These are phyloP conservation scores for Ogataea ramenticola DNA, from an alignment of 805 yeast genomes.

Conservation along the genomic window DNA sequence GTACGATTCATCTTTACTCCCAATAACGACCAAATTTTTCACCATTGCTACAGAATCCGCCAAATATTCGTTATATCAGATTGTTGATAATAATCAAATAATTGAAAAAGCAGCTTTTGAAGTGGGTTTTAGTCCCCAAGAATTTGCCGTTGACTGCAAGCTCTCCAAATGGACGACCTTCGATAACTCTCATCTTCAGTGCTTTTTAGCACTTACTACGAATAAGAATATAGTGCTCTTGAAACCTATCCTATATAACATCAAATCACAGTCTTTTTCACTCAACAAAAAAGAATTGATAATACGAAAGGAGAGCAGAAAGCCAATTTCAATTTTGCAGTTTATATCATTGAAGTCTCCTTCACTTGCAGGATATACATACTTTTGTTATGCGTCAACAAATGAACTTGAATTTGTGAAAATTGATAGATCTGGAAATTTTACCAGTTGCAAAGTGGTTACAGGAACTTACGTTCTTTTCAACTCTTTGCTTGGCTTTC, in stretches of 20 bases:
- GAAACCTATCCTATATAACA: neutral
- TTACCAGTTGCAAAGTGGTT: neutral
- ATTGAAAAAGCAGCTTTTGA: neutral
- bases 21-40: slow-evolving; percentile 4
- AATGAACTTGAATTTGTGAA: slow-evolving; percentile 2
- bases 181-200: neutral
- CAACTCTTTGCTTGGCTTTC: slow-evolving; percentile 8
- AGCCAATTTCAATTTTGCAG: neutral
- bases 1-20: slow-evolving; percentile 8
- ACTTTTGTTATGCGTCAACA: neutral
- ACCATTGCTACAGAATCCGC: slow-evolving; percentile 5
- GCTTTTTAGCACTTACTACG: neutral
- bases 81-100: neutral
- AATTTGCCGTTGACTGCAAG: neutral
- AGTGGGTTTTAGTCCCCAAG: neutral
- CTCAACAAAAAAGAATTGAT: neutral
- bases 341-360: neutral
- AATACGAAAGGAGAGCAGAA: neutral
- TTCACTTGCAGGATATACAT: neutral
- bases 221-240: neutral
- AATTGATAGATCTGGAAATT: slow-evolving; percentile 1
- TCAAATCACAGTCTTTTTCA: neutral
- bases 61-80: neutral
- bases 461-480: slow-evolving; percentile 7
- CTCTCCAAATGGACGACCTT: neutral